Evolutionary conservation across 164 flowering plant species (phyloP), one percentile per base, ranked within the genome.

Genomic region (Amborella trichopoda): DNA sequence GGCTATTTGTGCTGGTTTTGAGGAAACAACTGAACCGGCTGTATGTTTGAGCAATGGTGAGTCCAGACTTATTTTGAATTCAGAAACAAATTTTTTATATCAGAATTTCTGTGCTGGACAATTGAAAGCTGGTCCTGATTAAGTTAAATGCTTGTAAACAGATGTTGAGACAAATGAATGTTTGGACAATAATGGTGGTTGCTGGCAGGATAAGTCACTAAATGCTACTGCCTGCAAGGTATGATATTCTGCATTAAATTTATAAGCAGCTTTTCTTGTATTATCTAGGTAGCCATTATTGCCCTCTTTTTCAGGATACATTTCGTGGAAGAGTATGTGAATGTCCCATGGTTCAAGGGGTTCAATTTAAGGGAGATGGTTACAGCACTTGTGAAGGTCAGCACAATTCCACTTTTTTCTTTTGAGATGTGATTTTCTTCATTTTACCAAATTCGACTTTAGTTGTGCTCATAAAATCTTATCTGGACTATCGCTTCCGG

Each of bases 1-100:
- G 70, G 99, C 99, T 43, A 72, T 93, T 46, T 93, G 97, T 73
- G 48, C 99, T 65, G 99, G 99, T 66, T 93, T 93, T 74, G 85
- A 93, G 72, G 99, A 93, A 77, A 83, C 95, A 17, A 93, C 99
- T 32, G 97, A 88, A 47, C 99, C 99, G 24, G 67, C 77, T 60
- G 91, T 80, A 49, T 93, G 99, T 60, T 66, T 88, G 69, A 77
- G 83, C 61, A 62, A 50, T 61, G 96, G 96, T 91, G 56, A 53
- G 74, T 39, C 6, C 17, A 6, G 8, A 30, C 34, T 30, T 30
- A 6, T 11, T 30, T 30, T 30, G 8, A 30, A 11, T 30, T 30
- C 34, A 6, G 34, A 11, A 30, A 8, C 34, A 11, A 11, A 30
- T 30, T 30, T 11, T 30, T 30, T 30, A 8, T 30, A 11, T 6